Conservation (phyloP, 805 yeast genomes). For the Saccharomycopsis babjevae region DNA sequence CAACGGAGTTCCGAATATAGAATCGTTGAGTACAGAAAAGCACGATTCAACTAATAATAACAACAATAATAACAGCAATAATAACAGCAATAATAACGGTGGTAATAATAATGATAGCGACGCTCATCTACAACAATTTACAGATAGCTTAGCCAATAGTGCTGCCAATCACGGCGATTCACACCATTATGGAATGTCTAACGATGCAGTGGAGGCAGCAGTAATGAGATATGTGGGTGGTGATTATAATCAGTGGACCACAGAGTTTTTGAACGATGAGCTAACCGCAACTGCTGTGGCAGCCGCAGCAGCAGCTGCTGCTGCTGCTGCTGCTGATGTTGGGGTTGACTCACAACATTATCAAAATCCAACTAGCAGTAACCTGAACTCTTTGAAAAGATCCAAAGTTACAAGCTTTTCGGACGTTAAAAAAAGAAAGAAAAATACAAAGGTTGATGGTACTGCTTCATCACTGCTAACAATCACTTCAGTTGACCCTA, state of each 20-base stretch:
- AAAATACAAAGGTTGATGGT: conserved; percentile 15
- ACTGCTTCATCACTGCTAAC: not conserved
- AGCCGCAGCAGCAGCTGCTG: not conserved
- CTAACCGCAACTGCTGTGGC: conserved; percentile 10
- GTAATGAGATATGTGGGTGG: conserved; percentile 67
- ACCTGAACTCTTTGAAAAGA: conserved; percentile 16
- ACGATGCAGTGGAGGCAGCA: conserved; percentile 60
- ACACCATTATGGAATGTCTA: conserved; percentile 13
- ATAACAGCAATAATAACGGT: not conserved
- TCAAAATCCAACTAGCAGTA: not conserved
- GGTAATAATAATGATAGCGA: not conserved
- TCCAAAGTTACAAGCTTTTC: conserved; percentile 19
- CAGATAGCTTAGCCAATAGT: not conserved
- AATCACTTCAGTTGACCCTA: not conserved
- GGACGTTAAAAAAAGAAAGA: conserved; percentile 16
- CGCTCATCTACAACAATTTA: not conserved
- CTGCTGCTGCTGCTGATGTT: conserved; percentile 1
- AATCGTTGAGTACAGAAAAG: not conserved
- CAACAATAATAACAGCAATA: not conserved
- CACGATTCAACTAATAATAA: not conserved
- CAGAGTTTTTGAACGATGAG: conserved; percentile 38
- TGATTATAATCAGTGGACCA: conserved; percentile 33
- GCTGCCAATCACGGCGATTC: not conserved
- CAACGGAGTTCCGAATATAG: not conserved
- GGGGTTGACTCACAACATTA: not conserved